phyloP scores from a whole-genome alignment of 169 alveolate species.

The Prorocentrum cordatum region DNA sequence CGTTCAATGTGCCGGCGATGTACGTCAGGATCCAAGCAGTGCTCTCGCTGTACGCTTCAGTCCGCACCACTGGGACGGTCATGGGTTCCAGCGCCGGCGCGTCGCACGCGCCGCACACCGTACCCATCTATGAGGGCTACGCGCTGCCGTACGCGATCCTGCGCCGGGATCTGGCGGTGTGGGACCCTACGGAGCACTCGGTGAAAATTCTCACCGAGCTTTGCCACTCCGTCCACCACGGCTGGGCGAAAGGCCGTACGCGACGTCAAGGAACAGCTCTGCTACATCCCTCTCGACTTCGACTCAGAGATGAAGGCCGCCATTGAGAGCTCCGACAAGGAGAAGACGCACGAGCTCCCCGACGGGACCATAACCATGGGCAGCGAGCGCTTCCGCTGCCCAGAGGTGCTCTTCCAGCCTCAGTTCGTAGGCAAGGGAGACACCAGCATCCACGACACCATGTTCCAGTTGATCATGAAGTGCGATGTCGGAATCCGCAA shows the following conservation, averaged over 20 bases:
- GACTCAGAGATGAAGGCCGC: conserved; percentile 87
- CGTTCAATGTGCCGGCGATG: conserved; percentile 96
- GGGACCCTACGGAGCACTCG: conserved; percentile 92
- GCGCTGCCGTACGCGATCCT: conserved; percentile 94
- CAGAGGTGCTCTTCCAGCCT: conserved; percentile 98
- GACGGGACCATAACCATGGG: conserved; percentile 95
- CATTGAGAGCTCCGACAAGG: conserved; percentile 84
- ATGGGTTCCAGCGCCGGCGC: not conserved
- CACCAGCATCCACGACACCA: conserved; percentile 88
- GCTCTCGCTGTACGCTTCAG: conserved; percentile 94
- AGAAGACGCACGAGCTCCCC: conserved; percentile 94
- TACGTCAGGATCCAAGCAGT: conserved; percentile 96
- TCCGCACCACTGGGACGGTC: not conserved
- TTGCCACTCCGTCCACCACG: conserved; percentile 91
- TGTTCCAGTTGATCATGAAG: conserved; percentile 92
- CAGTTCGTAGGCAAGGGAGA: conserved; percentile 77
- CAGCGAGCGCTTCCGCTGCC: conserved; percentile 93
- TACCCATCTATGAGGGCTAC: not conserved
- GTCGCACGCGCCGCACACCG: too few relatives aligned
- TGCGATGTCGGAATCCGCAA: conserved; percentile 96
- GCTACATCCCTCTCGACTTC: conserved; percentile 93
- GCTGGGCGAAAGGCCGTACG: conserved; percentile 96
- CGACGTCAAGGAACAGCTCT: conserved; percentile 94
- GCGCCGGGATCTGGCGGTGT: conserved; percentile 95
- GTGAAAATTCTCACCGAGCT: conserved; percentile 90